These are phyloP conservation scores for Globisporangium splendens DNA, from an alignment of 352 stramenopile genomes.

Conservation along the genomic window DNA sequence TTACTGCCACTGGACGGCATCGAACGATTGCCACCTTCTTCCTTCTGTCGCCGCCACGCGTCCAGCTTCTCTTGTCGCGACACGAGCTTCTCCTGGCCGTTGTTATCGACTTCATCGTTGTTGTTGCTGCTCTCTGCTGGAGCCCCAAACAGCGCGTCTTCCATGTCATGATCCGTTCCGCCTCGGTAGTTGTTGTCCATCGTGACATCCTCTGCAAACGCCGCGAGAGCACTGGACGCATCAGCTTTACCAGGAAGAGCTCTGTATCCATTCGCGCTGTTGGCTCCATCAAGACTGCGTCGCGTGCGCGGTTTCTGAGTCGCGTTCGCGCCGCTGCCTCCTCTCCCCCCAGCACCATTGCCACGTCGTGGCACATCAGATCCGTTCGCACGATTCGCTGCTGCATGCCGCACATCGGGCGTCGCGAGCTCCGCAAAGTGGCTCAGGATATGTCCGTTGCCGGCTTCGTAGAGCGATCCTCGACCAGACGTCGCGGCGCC, in stretches of 20 bases:
- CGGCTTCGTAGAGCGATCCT: constrained; percentile 37
- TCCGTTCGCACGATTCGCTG: not conserved
- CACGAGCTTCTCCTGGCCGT: not conserved
- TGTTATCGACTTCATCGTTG: constrained; percentile 5
- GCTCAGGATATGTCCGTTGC: constrained; percentile 53
- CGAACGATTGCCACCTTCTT: constrained; percentile 6
- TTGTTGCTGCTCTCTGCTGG: constrained; percentile 13
- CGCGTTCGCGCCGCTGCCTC: not conserved
- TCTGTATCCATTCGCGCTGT: not conserved
- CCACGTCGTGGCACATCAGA: not conserved
- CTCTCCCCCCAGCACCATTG: not conserved
- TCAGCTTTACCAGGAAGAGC: not conserved
- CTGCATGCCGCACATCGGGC: constrained; percentile 15
- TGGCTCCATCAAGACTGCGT: constrained; percentile 10
- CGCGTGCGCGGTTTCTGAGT: constrained; percentile 6
- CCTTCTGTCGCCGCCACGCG: constrained; percentile 21
- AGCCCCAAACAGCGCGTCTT: constrained; percentile 16
- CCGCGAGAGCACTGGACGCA: not conserved
- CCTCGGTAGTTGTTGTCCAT: constrained; percentile 1
- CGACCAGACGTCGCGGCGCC: constrained; percentile 10
- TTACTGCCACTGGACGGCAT: constrained; percentile 1
- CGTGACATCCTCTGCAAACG: not conserved
- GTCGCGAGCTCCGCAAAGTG: constrained; percentile 58
- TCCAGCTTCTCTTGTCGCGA: constrained; percentile 20
- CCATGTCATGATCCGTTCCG: constrained; percentile 13